Base-by-base conservation (phyloP, 2,329 filamentous ascomycete species). In the Botrytis pseudocinerea region DNA sequence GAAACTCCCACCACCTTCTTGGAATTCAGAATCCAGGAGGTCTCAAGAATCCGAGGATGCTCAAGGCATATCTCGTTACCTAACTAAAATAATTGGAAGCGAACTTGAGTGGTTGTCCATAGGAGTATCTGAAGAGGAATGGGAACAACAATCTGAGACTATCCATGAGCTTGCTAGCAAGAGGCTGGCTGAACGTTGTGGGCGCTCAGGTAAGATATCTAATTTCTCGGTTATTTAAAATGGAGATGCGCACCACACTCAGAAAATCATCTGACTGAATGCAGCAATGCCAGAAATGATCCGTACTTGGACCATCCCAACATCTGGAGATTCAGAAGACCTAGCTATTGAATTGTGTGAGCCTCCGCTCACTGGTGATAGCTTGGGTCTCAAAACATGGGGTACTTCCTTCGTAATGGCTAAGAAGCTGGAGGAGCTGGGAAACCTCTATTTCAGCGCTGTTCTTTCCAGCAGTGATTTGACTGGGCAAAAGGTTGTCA, bases 341-440 rank as follows among this genome's bases (percentile, higher is more conserved):
- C 69, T 94, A 77, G 87, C 91, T 63, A 84, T 99, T 69, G 86
- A 87, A 51, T 89, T 99, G 57, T 88, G 93, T 73, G 96, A 99
- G 81, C 96, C 96, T 2, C 91, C 94, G 0, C 85, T 98, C 72
- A 97, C 93, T 0, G 92, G 92, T 10, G 95, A 98, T 82, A 92
- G 93, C 74, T 85, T 98, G 28, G 96, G 96, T 1, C 87, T 97
- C 81, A 98, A 99, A 82, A 99, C 96, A 0, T 98, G 96, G 96
- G 93, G 93, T 0, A 95, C 94, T 0, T 95, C 94, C 0, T 97
- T 94, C 79, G 87, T 97, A 2, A 89, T 98, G 7, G 92, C 95
- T 0, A 91, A 89, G 77, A 89, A 92, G 38, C 87, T 98, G 40
- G 84, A 84, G 32, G 57, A 82, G 80, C 12, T 82, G 81, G 61